Percentiles rank a stretch among this genome's conserved stretches.
Evolutionary conservation across 139 green algal species (phyloP).

Genomic region (Axilococcus clingmanii): DNA sequence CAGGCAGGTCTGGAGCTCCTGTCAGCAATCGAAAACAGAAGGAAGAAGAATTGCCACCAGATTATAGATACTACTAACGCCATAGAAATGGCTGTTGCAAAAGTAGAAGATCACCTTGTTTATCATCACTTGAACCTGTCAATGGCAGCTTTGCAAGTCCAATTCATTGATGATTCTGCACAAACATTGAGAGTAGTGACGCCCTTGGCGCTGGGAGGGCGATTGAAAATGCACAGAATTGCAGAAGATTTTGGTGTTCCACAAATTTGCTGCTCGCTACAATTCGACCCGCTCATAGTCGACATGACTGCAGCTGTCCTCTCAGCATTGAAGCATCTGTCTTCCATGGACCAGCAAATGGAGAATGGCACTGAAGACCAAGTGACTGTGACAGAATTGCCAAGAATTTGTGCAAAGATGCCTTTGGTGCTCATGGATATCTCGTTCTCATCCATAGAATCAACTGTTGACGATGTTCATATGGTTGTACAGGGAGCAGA

Average conservation of each 20-base stretch:
- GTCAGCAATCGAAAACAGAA: background rate
- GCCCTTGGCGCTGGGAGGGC: conserved; percentile 5
- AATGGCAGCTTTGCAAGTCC: background rate
- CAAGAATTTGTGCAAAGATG: no score
- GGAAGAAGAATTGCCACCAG: background rate
- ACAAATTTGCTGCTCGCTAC: background rate
- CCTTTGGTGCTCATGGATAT: no score
- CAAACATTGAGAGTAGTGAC: background rate
- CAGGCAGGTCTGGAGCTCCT: no score
- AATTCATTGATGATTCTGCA: background rate
- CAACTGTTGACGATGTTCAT: no score
- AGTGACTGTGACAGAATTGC: no score
- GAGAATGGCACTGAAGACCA: no score
- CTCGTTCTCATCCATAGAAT: no score
- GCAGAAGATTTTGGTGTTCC: conserved; percentile 7
- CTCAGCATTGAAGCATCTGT: no score
- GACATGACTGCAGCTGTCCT: no score
- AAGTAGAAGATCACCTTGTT: conserved; percentile 13
- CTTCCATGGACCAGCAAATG: no score
- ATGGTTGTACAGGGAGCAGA: no score
- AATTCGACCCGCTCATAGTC: background rate
- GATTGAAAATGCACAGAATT: conserved; percentile 13
- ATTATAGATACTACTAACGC: background rate
- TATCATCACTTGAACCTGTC: conserved; percentile 9
- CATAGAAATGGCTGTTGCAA: background rate